phyloP scores from a whole-genome alignment of 306 rosid genomes.

The Carpinus viminea region DNA sequence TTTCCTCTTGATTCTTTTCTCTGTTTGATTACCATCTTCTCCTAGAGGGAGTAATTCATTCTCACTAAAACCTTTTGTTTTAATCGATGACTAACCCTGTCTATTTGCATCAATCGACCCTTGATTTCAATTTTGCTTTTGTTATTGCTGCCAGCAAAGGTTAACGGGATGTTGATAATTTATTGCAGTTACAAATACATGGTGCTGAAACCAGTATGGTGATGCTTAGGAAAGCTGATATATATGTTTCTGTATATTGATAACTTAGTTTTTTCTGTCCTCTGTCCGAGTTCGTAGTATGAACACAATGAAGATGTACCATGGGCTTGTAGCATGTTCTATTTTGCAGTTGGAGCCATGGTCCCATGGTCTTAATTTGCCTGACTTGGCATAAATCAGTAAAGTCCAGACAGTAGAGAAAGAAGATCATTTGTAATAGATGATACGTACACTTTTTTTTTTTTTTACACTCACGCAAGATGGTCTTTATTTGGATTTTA shows the following conservation, averaged over 20 bases:
- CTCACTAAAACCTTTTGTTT: background rate
- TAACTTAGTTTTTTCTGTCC: conserved; percentile 10
- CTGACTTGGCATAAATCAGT: conserved; percentile 61
- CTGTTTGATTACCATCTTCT: background rate
- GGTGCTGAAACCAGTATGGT: conserved; percentile 36
- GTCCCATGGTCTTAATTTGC: conserved; percentile 38
- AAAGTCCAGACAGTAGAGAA: conserved; percentile 40
- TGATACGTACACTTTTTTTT: conserved; percentile 7
- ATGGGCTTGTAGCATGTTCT: conserved; percentile 40
- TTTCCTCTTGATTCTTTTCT: background rate
- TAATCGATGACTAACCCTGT: background rate
- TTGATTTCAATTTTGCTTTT: background rate
- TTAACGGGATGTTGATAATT: conserved; percentile 31
- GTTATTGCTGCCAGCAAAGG: background rate
- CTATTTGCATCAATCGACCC: background rate
- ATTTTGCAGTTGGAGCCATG: conserved; percentile 39
- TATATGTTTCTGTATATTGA: conserved; percentile 38
- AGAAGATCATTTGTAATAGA: conserved; percentile 39
- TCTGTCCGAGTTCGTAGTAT: conserved; percentile 31
- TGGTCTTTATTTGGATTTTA: too few species aligned
- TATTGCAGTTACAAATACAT: conserved; percentile 40
- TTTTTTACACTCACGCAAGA: too few species aligned
- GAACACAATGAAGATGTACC: conserved; percentile 28
- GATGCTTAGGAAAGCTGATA: conserved; percentile 36
- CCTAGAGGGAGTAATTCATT: too few species aligned